Evolutionary conservation across 495 filamentous ascomycete species (phyloP).

Genomic region (Neurospora hispaniola): DNA sequence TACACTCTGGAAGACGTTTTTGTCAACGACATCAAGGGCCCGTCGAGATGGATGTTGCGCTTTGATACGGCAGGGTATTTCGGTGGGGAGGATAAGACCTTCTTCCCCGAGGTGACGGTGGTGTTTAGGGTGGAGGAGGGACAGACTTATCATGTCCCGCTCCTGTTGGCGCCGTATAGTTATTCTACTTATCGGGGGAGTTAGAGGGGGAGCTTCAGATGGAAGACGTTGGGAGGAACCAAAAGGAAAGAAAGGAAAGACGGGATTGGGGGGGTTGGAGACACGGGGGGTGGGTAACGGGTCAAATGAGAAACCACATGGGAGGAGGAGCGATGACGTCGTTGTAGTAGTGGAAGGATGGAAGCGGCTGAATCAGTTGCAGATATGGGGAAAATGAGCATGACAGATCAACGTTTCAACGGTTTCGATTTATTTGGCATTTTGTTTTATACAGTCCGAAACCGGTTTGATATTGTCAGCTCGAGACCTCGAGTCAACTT

Average conservation of each 20-base stretch:
- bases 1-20: slow-evolving; percentile 42
- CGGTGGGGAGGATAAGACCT: slow-evolving; percentile 61
- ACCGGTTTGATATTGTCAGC: no score
- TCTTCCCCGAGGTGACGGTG: slow-evolving; percentile 87
- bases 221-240: no score
- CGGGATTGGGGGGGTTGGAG: background rate
- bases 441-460: background rate
- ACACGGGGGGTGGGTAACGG: background rate
- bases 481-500: no score
- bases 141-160: slow-evolving; percentile 85
- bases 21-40: slow-evolving; percentile 13
- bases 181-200: slow-evolving; percentile 90
- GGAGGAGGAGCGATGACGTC: background rate
- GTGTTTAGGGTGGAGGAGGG: slow-evolving; percentile 64
- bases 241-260: background rate
- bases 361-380: background rate
- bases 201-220: slow-evolving; percentile 11
- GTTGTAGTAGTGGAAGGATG: background rate
- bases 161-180: slow-evolving; percentile 79
- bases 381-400: background rate
- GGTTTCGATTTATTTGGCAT: background rate
- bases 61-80: slow-evolving; percentile 76
- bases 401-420: background rate
- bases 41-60: slow-evolving; percentile 52
- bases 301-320: background rate